Evolutionary conservation across 306 rosid species (phyloP), one percentile per base, ranked within the genome.

Genomic region (Prunus salicina): DNA sequence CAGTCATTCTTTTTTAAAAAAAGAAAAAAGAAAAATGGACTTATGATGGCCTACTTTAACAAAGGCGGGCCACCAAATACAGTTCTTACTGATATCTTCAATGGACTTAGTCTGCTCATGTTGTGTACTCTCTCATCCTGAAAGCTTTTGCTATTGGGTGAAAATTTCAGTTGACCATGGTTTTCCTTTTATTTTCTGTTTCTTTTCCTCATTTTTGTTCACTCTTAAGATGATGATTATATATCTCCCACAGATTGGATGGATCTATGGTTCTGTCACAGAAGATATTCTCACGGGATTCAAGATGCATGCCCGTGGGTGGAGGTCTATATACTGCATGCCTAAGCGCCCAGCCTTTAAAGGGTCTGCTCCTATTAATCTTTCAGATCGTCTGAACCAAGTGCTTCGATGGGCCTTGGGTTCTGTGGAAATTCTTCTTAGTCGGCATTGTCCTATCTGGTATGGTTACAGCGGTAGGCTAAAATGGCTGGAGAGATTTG

Each of bases 251-350:
- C 95, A 95, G 99, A 95, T 95, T 67, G 99, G 97, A 82, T 95
- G 99, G 99, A 95, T 95, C 76, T 95, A 95, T 58, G 99, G 98
- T 80, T 95, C 99, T 0, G 99, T 95, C 72, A 95, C 99, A 16
- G 99, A 95, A 85, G 99, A 95, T 89, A 95, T 95, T 86, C 96
- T 95, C 20, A 95, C 99, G 2, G 99, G 99, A 80, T 95, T 95
- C 76, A 95, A 95, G 88, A 95, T 95, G 99, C 99, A 95, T 47
- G 97, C 99, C 32, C 97, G 98, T 12, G 98, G 98, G 32, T 95
- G 98, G 98, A 85, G 98, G 70, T 95, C 98, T 2, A 85, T 95
- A 76, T 95, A 95, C 83, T 92, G 98, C 86, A 95, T 90, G 80
- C 98, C 98, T 7, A 80, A 90, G 87, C 97, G 77, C 12, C 77